Percentiles rank a stretch among this genome's conserved stretches.
Conservation (phyloP, 345 rosid genomes). For the Murraya koenigii region DNA sequence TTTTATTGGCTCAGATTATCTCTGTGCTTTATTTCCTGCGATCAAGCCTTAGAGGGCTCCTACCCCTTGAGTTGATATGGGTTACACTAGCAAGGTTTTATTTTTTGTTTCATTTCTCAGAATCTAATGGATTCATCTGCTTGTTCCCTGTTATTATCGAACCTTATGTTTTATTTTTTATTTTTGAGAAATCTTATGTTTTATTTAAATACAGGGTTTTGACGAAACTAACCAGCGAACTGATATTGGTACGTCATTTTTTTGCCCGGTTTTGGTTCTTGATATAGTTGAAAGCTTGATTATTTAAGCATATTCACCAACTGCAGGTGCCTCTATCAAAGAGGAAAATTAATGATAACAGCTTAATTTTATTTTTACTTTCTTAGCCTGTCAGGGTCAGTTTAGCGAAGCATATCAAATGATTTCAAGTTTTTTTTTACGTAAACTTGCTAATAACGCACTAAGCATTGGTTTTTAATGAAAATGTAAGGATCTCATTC, state of each 20-base stretch:
- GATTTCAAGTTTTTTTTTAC: neutral
- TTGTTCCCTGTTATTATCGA: constrained; percentile 4
- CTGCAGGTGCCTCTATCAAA: neutral
- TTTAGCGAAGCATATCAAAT: neutral
- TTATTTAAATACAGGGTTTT: constrained; percentile 38
- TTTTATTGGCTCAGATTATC: constrained; percentile 5
- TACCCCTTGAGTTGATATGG: constrained; percentile 31
- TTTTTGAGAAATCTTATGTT: too few species aligned
- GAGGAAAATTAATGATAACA: neutral
- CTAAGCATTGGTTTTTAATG: neutral
- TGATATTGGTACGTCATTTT: constrained; percentile 51
- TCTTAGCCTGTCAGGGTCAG: neutral
- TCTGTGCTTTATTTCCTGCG: constrained; percentile 8
- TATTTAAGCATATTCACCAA: neutral
- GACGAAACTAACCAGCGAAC: constrained; percentile 47
- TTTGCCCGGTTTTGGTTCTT: neutral
- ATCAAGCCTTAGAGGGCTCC: constrained; percentile 14
- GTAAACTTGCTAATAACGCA: neutral
- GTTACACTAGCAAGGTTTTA: constrained; percentile 25
- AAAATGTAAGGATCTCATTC: neutral
- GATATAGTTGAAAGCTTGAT: neutral
- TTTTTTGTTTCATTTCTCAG: neutral
- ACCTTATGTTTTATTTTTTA: neutral
- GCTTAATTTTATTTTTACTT: neutral
- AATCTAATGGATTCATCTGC: neutral